Conservation (phyloP, 2,329 filamentous ascomycete genomes). For the Myriosclerotinia curreyana region DNA sequence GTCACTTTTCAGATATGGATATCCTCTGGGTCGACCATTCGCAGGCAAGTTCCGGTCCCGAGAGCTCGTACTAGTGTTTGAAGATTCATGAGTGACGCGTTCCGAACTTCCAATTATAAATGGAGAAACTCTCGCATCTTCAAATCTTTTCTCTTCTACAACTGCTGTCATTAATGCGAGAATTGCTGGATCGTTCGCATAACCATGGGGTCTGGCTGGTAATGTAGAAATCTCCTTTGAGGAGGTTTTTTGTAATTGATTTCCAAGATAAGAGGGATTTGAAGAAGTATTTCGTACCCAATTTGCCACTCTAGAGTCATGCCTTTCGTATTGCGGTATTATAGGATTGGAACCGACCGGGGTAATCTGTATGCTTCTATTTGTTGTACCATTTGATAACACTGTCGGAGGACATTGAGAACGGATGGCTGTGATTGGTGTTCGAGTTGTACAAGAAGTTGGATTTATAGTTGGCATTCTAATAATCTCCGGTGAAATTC, state of each 20-base stretch:
- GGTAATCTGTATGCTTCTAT: neutral
- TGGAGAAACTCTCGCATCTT: neutral
- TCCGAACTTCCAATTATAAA: neutral
- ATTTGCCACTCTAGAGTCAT: neutral
- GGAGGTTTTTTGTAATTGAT: neutral
- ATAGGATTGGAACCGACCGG: neutral
- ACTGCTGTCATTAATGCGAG: slow-evolving; percentile 2
- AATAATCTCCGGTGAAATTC: neutral
- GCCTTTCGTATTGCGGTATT: neutral
- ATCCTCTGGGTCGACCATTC: neutral
- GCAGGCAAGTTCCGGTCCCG: neutral
- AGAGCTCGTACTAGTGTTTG: neutral
- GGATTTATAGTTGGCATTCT: neutral
- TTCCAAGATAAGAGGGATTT: neutral
- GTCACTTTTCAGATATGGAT: neutral
- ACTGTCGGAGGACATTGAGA: neutral
- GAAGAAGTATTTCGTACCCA: neutral
- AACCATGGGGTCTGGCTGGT: neutral
- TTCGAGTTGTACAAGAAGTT: too few species aligned
- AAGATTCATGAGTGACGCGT: neutral
- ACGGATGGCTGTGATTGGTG: neutral
- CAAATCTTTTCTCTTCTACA: neutral
- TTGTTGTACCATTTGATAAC: neutral
- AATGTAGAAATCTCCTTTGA: neutral
- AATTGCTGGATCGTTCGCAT: neutral